Evolutionary conservation across 345 rosid genomes (phyloP), one percentile per base, ranked within the genome.

Genomic region (Rhodamnia argentea): DNA sequence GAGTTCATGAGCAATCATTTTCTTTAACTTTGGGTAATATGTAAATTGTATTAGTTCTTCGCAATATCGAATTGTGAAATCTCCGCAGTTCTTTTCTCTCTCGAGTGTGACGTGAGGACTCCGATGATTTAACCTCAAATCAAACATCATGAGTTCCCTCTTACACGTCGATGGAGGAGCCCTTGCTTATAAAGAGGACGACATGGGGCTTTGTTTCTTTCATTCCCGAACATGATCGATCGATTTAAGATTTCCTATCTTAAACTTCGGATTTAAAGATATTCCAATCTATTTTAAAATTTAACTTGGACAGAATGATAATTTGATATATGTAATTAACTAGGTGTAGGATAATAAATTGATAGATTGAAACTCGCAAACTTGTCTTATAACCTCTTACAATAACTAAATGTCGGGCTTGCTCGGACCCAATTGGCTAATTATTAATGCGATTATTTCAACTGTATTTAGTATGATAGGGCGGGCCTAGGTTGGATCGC

Each of bases 401-500:
- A 4, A 18, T 8, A 70, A 70, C 32, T 70, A 18, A 4, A 64
- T 32, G 44, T 6, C 0, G 0, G 52, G 12, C 12, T 50, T 29
- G 3, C 1, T 0, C 2, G 3, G 11, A 70, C 0, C 2, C 6
- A 18, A 1, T 12, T 18, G 3, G 12, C 12, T 1, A 40, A 16
- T 10, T 32, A 64, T 1, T 32, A 32, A 16, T 16, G 78, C 2
- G 10, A 70, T 70, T 9, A 70, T 70, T 32, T 13, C 3, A 64
- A 32, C 6, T 4, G 24, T 32, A 32, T 15, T 8, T 64, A 64
- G 13, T 16, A 64, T 4, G 12, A 32, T 32, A 15, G 23, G 76
- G 76, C 5, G 40, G 42, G 42, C 11, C 0, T 0, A 20, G 74
- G 37, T 3, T 0, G 75, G 75, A 29, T 10, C 75, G 42, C 42